A percentile compares a stretch with the other conserved stretches of the same genome.
Conservation (phyloP, 176 grass and related monocot genomes). For the Echinochloa phyllopogon region DNA sequence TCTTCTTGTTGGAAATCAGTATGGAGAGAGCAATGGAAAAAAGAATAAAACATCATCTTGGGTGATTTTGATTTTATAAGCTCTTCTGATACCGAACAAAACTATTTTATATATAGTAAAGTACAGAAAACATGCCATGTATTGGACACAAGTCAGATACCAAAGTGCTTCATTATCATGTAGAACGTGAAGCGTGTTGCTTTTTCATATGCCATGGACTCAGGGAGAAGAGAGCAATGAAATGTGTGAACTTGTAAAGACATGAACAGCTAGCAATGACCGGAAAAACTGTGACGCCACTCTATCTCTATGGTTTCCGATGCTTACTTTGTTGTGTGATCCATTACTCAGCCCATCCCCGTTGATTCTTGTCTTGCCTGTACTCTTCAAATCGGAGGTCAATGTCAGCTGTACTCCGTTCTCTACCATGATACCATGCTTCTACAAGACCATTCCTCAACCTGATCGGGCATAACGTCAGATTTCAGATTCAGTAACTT, state of each 20-base stretch:
- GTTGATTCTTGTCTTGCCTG: conserved; percentile 38
- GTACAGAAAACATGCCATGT: background rate
- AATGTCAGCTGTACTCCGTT: conserved; percentile 46
- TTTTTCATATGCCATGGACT: background rate
- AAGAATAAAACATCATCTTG: background rate
- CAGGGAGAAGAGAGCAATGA: background rate
- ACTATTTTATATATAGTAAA: background rate
- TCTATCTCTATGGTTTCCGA: background rate
- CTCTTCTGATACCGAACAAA: background rate
- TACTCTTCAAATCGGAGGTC: conserved; percentile 42
- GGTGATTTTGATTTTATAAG: background rate
- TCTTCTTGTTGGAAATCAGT: background rate
- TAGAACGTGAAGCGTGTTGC: no score
- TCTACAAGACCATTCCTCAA: conserved; percentile 21
- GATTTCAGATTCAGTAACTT: background rate
- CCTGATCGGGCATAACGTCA: conserved; percentile 21
- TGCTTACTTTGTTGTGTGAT: conserved; percentile 54
- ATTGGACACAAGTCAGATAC: background rate
- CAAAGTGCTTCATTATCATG: no score
- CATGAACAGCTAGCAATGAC: background rate
- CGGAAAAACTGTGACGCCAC: background rate
- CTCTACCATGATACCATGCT: conserved; percentile 50
- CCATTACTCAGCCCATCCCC: conserved; percentile 34
- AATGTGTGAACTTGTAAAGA: background rate
- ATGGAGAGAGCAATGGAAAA: background rate